Base-by-base conservation (phyloP, 495 filamentous ascomycete species). In the Aspergillus funiculosus region DNA sequence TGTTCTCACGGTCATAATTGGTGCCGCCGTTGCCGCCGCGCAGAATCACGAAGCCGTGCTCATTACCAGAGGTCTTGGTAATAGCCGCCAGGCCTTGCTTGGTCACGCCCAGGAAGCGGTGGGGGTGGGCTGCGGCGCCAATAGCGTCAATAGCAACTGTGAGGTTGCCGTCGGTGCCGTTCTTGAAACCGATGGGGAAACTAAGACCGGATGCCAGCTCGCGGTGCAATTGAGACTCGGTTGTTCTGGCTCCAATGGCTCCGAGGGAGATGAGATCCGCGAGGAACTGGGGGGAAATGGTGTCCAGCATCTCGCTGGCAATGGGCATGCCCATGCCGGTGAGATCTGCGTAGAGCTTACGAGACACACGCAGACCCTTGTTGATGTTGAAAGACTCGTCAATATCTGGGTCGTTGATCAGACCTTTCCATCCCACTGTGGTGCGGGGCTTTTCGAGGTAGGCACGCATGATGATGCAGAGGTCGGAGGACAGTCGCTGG, bases 71-170 rank as follows among this genome's bases (percentile, higher is more conserved):
- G 2, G 92, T 98, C 55, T 86, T 79, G 26, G 90, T 96, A 56
- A 98, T 98, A 24, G 92, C 88, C 8, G 92, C 92, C 45, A 97
- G 74, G 24, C 92, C 92, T 64, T 95, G 89, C 75, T 97, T 98
- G n/a, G 94, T 98, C 30, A 98, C 94, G 64, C 91, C 91, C 76
- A 98, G 88, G 76, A 98, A 98, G 67, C 94, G 89, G 69, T 98
- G 92, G 55, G 85, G 86, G 48, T 89, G 81, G 22, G 87, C 83
- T 2, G 92, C 92, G 6, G 89, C 82, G 43, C 94, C 90, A 50
- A 96, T 94, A 34, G 92, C 92, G 59, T 98, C 92, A 51, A 98
- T 91, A 29, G 91, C 89, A n/a, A 98, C 91, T 17, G 77, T 80
- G 39, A 98, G 68, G 57, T 83, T 86, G n/a, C 92, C 92, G 59